Evolutionary conservation across 106 monocot species (phyloP).

Genomic region (Acanthochlamys bracteata): DNA sequence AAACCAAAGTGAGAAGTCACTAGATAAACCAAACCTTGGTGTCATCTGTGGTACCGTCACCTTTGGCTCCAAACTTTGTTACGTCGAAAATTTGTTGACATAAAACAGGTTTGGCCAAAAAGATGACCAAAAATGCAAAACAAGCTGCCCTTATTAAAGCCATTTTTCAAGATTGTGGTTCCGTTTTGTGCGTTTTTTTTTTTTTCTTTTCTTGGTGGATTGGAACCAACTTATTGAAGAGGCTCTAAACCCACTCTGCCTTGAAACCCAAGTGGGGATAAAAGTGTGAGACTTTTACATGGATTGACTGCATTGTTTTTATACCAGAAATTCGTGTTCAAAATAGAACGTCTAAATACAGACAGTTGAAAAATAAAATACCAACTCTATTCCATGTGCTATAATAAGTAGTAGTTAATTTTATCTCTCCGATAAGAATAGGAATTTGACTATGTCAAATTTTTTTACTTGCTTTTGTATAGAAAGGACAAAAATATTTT

Average conservation of each 20-base stretch:
- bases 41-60: conserved; percentile 25
- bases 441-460: too few relatives aligned
- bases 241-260: background rate
- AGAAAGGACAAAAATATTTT: too few relatives aligned
- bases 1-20: background rate
- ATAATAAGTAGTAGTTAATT: too few relatives aligned
- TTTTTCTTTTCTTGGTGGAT: background rate
- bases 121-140: background rate
- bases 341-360: background rate
- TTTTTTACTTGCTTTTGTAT: too few relatives aligned
- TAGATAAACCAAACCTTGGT: conserved; percentile 9
- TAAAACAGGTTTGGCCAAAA: background rate
- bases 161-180: background rate
- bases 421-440: too few relatives aligned
- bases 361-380: background rate
- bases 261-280: background rate
- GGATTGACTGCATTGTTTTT: background rate
- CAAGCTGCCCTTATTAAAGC: background rate
- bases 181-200: background rate
- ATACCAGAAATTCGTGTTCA: too few relatives aligned
- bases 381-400: too few relatives aligned
- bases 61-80: conserved; percentile 17
- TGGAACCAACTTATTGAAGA: background rate
- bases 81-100: conserved; percentile 22
- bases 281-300: background rate